phyloP scores from a whole-genome alignment of 768 basidiomycete species.

The Trametes sanguinea region DNA sequence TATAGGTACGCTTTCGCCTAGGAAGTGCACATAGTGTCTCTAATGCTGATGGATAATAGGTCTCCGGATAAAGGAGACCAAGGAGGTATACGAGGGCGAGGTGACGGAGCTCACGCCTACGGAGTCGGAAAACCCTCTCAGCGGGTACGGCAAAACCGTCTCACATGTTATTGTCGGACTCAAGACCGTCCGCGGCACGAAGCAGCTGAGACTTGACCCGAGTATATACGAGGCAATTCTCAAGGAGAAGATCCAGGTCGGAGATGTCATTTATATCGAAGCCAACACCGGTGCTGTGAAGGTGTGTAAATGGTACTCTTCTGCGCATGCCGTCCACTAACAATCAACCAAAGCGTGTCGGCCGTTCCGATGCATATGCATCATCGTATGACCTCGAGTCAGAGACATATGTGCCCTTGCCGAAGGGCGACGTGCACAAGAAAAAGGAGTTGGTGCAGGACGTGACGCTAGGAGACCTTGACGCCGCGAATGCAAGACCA shows the following conservation, averaged over 20 bases:
- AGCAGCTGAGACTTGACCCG: constrained; percentile 92
- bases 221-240: constrained; percentile 96
- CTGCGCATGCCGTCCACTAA: background rate
- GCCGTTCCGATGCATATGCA: constrained; percentile 95
- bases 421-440: constrained; percentile 96
- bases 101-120: constrained; percentile 96
- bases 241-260: constrained; percentile 95
- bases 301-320: constrained; percentile 43
- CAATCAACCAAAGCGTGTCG: constrained; percentile 68
- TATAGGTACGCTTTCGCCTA: constrained; percentile 69
- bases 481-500: constrained; percentile 94
- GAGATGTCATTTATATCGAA: constrained; percentile 97
- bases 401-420: constrained; percentile 96
- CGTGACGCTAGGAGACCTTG: constrained; percentile 91
- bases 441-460: constrained; percentile 95
- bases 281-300: constrained; percentile 93
- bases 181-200: constrained; percentile 85
- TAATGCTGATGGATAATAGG: constrained; percentile 48
- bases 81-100: constrained; percentile 98
- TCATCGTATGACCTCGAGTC: constrained; percentile 97
- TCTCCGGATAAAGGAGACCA: constrained; percentile 97
- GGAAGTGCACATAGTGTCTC: background rate
- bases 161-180: constrained; percentile 97
- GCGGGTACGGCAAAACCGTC: constrained; percentile 97
- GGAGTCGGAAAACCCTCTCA: constrained; percentile 95